Base-by-base conservation (phyloP, 1,139 yeast genomes). In the Hemisphaericaspora subhashii region DNA sequence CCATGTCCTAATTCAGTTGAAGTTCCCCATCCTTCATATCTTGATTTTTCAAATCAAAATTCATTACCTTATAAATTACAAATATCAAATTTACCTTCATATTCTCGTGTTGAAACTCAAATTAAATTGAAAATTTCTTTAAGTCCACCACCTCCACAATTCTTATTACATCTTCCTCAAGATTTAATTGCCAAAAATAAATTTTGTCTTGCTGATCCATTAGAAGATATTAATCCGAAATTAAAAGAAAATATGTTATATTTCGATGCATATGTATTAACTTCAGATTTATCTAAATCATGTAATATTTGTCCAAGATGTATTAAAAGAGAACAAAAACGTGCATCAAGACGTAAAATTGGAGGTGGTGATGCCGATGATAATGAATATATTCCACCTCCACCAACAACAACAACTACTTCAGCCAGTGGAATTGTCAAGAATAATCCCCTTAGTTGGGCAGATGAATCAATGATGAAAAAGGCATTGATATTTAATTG, bases 81-180 rank as follows among this genome's bases (percentile, higher is more conserved):
- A 22, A 66, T 89, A 1, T 64, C 72, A 10, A 84, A 81, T 40
- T 65, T 90, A 36, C 97, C 97, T 1, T 63, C 75, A 9, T 81
- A 81, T 51, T 87, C 96, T 8, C 77, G 98, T 48, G 98, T 92
- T 5, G 98, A 92, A 62, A 92, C 97, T 15, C 98, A 92, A 64
- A 87, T 90, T 57, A 90, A 88, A 58, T 68, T 92, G 41, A 73
- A 77, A 37, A 64, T 92, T 22, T 62, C 77, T 6, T 66, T 88
- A 35, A 72, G 79, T 24, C 96, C 95, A 2, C 77, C 87, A 9
- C 94, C 95, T 4, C 73, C 76, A 6, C 83, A 86, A 55, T 72
- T 74, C 41, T 65, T 87, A 42, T 62, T 92, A 28, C 92, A 86
- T 57, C 64, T 92, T 32, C 95, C 98, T 1, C 77, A 87, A 38